These are phyloP conservation scores for Neostapfia colusana DNA, from an alignment of 176 grass and related monocot genomes.

Conservation along the genomic window DNA sequence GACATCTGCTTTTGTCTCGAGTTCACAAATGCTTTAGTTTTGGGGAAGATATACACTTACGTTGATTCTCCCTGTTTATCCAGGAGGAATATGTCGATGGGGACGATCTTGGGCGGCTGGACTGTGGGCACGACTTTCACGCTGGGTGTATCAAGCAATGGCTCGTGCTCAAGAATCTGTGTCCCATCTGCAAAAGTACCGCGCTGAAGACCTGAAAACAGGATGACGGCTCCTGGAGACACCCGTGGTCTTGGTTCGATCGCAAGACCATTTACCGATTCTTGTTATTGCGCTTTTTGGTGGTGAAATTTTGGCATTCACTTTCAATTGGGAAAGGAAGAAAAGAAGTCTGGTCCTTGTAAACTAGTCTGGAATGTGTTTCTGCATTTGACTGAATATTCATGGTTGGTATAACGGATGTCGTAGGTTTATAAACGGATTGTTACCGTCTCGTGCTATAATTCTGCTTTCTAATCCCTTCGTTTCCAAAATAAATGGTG, in stretches of 20 bases:
- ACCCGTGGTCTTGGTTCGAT: slow-evolving; percentile 4
- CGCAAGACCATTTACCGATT: slow-evolving; percentile 51
- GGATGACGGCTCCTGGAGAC: neutral
- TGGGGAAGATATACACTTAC: neutral
- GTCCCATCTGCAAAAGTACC: slow-evolving; percentile 54
- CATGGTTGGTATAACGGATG: slow-evolving; percentile 47
- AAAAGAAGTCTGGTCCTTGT: slow-evolving; percentile 31
- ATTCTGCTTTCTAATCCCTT: too few relatives aligned
- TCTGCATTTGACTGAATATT: slow-evolving; percentile 47
- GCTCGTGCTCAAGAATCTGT: slow-evolving; percentile 56
- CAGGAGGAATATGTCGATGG: slow-evolving; percentile 57
- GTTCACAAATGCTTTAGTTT: too few relatives aligned
- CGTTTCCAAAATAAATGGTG: too few relatives aligned
- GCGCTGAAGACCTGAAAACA: slow-evolving; percentile 47
- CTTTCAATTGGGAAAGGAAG: neutral
- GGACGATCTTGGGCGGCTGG: slow-evolving; percentile 44
- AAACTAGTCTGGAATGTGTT: slow-evolving; percentile 33
- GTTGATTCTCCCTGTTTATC: neutral
- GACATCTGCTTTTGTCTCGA: too few relatives aligned
- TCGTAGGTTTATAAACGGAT: slow-evolving; percentile 6
- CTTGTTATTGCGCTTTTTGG: slow-evolving; percentile 32
- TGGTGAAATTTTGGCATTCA: slow-evolving; percentile 37
- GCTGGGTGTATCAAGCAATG: slow-evolving; percentile 54
- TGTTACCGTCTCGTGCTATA: neutral
- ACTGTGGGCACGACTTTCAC: slow-evolving; percentile 59